A percentile compares a stretch with the other conserved stretches of the same genome.
Evolutionary conservation across 2,329 filamentous ascomycete genomes (phyloP).

Genomic region (Penicillium sp.): DNA sequence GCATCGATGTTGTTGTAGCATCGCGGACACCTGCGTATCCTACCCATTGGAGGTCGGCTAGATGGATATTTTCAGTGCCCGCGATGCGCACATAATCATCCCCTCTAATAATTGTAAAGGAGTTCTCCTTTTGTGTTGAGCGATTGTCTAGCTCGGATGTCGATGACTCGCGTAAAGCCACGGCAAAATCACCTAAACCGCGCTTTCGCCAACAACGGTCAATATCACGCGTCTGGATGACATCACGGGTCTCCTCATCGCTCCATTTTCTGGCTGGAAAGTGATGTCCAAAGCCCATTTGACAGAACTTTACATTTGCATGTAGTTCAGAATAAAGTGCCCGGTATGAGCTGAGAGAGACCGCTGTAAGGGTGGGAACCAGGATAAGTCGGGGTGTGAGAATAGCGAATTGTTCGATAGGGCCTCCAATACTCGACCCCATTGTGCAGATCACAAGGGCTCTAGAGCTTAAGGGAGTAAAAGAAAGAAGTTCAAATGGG

Average conservation of each 20-base stretch:
- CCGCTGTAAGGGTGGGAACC: constrained; percentile 21
- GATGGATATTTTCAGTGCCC: neutral
- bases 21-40: constrained; percentile 25
- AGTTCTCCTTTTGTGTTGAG: neutral
- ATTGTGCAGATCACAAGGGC: neutral
- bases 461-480: neutral
- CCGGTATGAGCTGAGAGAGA: constrained; percentile 15
- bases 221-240: constrained; percentile 21
- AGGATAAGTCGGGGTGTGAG: constrained; percentile 20
- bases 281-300: constrained; percentile 20
- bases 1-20: constrained; percentile 23
- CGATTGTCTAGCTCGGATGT: neutral
- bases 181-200: constrained; percentile 19
- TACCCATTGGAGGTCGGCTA: constrained; percentile 17
- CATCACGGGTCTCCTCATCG: constrained; percentile 17
- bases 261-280: constrained; percentile 18
- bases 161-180: constrained; percentile 11
- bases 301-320: constrained; percentile 18
- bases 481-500: neutral
- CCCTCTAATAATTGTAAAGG: neutral
- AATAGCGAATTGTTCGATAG: constrained; percentile 15
- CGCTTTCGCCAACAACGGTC: constrained; percentile 12
- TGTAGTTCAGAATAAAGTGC: constrained; percentile 20
- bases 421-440: neutral
- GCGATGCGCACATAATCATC: neutral